Base-by-base conservation (phyloP, 495 filamentous ascomycete species). In the Sordaria brevicollis region DNA sequence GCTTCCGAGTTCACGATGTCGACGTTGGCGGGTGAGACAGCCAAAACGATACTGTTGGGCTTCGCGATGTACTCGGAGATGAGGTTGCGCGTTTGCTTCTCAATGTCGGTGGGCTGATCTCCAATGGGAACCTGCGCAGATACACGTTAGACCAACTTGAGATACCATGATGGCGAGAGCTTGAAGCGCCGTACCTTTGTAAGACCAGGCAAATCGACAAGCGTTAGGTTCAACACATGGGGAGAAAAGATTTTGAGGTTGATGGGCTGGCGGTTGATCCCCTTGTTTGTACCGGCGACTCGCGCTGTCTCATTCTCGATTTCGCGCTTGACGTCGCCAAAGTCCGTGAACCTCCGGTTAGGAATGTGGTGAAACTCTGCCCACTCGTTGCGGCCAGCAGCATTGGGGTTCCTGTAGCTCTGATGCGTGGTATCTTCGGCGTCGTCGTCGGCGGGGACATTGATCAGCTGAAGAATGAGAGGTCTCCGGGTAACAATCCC, bases 1-100 rank as follows among this genome's bases (percentile, higher is more conserved):
- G 95, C 93, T 80, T 99, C 95, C 34, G 96, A 98, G 80, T 99
- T 99, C 79, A 99, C 95, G 73, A 99, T 87, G 76, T 98, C 95
- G 69, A 98, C 96, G 78, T 99, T 99, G 15, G 95, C 95, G 0
- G 95, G 95, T 4, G 95, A 99, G 6, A 99, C 95, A 65, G 95
- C 95, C 37, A 99, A 85, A 73, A 99, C 90, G 77, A 99, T 97
- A 78, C 93, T 98, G 84, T 99, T 99, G 7, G 95, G 95, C 79
- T 99, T 99, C 11, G 95, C 95, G 74, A 97, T 99, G 76, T 99
- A 99, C 83, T 99, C 95, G 68, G 94, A 88, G 71, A 99, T 99
- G 70, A 99, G 86, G 68, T 93, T 97, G 49, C 96, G 89, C 4
- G 96, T 99, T 81, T 99, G 95, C 80, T 98, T 98, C 82, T 99